These are phyloP conservation scores for Nigrospora osmanthi DNA, from an alignment of 2,329 filamentous ascomycete species.

Conservation along the genomic window DNA sequence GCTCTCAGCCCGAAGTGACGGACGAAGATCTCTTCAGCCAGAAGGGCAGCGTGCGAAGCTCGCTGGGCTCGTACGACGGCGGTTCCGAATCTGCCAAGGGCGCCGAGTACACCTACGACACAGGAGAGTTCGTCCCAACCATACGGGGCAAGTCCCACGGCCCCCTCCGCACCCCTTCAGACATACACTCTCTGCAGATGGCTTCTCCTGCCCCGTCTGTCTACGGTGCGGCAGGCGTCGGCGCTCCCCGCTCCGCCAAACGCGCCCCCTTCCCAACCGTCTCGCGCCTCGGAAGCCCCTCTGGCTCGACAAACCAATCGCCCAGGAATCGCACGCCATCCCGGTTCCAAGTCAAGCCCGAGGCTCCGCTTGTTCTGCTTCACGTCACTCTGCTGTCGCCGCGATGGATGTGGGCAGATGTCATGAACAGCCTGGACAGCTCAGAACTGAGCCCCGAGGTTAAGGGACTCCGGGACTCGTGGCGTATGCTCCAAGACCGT, in stretches of 20 bases:
- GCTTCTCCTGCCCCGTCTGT: conserved; percentile 54
- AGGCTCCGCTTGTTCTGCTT: conserved; percentile 65
- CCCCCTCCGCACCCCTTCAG: conserved; percentile 62
- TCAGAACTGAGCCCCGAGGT: conserved; percentile 26
- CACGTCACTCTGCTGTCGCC: conserved; percentile 72
- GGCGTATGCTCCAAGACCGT: conserved; percentile 61
- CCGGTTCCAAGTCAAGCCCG: conserved; percentile 47
- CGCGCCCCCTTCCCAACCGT: conserved; percentile 37
- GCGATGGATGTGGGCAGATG: conserved; percentile 53
- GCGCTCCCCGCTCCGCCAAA: conserved; percentile 48
- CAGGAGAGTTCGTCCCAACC: conserved; percentile 43
- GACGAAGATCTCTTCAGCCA: conserved; percentile 54
- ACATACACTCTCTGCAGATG: conserved; percentile 66
- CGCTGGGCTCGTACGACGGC: conserved; percentile 40
- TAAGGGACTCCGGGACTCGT: conserved; percentile 51
- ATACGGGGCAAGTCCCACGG: conserved; percentile 51
- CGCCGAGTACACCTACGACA: conserved; percentile 24
- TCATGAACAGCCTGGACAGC: conserved; percentile 35
- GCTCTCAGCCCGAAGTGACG: conserved; percentile 39
- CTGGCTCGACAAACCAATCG: conserved; percentile 41
- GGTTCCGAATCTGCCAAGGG: conserved; percentile 21
- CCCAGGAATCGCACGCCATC: conserved; percentile 45
- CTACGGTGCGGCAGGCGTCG: conserved; percentile 23
- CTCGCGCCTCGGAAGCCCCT: conserved; percentile 51
- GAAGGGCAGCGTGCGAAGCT: conserved; percentile 44